Base-by-base conservation (phyloP, 352 stramenopile genomes). In the Blastocystis sp. region DNA sequence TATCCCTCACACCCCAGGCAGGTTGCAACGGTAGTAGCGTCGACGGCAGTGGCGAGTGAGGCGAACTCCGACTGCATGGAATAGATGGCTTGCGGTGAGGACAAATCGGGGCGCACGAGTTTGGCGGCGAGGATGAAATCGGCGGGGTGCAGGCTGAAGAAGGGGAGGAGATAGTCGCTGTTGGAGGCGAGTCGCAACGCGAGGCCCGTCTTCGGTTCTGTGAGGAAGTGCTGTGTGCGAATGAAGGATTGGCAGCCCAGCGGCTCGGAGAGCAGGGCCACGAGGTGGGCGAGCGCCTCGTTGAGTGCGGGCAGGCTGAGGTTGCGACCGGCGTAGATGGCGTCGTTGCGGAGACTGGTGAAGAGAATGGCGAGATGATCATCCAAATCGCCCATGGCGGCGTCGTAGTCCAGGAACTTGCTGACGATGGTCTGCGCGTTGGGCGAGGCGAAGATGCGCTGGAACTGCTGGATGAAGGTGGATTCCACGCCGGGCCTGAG, bases 91-190 rank as follows among this genome's bases (percentile, higher is more conserved):
- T 54, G 40, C 17, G 38, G 45, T 14, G 71, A 54, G 40, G 71
- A 65, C 19, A 81, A 52, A 64, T 81, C 71, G 7, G 48, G 71
- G 10, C 24, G 14, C 28, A 81, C 71, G 38, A 81, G 28, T 3
- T 24, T 45, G 1, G 48, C 28, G 28, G 19, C 48, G 60, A 40
- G 34, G 21, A 54, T n/a, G 71, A 81, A 81, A 6, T 87, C 77
- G n/a, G 77, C 59, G 38, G 77, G 77, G 52, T 87, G 77, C 42
- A 87, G 42, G 24, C 62, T 45, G 63, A 87, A 87, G 24, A 87
- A 87, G 6, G 77, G 77, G 10, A 34, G 28, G 11, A 87, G 65
- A 1, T 54, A 87, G 66, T 81, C 71, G 0, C 48, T 42, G 10
- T 81, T 45, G 43, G 66, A 45, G 21, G 71, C 59, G 3, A 81